Evolutionary conservation across 2,329 filamentous ascomycete species (phyloP).

Genomic region (Beauveria australis): DNA sequence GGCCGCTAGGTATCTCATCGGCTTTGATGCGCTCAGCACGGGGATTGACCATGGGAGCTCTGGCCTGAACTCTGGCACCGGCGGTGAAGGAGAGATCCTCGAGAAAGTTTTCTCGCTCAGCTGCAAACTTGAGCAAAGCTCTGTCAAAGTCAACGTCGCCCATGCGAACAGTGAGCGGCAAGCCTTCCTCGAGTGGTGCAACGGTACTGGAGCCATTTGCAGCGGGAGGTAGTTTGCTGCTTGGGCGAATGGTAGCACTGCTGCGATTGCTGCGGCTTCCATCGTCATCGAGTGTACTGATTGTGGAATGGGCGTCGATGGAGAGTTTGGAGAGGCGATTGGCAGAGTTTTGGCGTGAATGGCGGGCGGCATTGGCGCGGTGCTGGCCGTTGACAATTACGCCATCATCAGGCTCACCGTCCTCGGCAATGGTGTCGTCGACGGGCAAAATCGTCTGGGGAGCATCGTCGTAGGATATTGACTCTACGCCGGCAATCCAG

Average conservation of each 20-base stretch:
- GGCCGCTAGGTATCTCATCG: constrained; percentile 54
- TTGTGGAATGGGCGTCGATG: constrained; percentile 42
- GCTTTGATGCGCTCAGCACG: constrained; percentile 74
- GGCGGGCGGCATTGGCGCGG: constrained; percentile 30
- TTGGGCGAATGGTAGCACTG: constrained; percentile 53
- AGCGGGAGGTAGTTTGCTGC: constrained; percentile 19
- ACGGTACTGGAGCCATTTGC: constrained; percentile 16
- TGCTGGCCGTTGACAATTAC: constrained; percentile 21
- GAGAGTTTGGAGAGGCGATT: constrained; percentile 50
- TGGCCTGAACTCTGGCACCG: constrained; percentile 64
- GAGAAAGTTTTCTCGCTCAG: constrained; percentile 87
- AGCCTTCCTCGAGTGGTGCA: constrained; percentile 22
- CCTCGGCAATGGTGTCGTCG: constrained; percentile 54
- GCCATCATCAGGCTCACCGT: constrained; percentile 47
- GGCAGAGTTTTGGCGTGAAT: constrained; percentile 54
- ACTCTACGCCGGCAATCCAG: constrained; percentile 66
- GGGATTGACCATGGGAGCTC: constrained; percentile 67
- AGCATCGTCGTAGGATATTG: constrained; percentile 55
- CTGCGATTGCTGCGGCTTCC: constrained; percentile 56
- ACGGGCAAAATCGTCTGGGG: constrained; percentile 30
- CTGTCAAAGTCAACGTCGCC: constrained; percentile 87
- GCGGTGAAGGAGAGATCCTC: constrained; percentile 86
- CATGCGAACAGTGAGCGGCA: constrained; percentile 24
- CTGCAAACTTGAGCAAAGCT: constrained; percentile 87
- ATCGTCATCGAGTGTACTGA: constrained; percentile 51